Conservation (phyloP, 208 protist species). For the Wallacemonas sp. region DNA sequence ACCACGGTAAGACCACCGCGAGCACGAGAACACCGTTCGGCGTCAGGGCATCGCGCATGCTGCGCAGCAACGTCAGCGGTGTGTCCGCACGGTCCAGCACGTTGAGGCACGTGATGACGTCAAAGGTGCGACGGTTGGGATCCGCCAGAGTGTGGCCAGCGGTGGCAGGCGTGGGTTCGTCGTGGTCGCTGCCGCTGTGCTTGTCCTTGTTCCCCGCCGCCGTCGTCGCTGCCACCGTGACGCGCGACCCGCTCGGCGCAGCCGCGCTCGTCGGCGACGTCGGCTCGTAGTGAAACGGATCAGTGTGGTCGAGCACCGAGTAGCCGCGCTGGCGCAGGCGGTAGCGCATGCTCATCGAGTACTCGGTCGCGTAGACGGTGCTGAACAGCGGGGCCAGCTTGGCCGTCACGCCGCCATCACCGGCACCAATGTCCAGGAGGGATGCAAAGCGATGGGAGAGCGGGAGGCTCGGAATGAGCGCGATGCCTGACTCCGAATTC, state of each 20-base stretch:
- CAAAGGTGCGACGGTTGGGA: constrained; percentile 43
- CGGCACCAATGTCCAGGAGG: constrained; percentile 77
- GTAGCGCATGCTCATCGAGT: constrained; percentile 78
- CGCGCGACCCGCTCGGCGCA: not conserved
- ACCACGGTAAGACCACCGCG: constrained; percentile 88
- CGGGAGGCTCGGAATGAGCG: not conserved
- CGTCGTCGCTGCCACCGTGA: too few relatives aligned
- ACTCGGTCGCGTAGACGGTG: constrained; percentile 70
- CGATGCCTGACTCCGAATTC: not conserved
- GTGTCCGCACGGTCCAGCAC: constrained; percentile 82
- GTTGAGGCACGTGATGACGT: constrained; percentile 82
- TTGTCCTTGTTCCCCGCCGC: not conserved
- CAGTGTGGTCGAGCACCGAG: constrained; percentile 54
- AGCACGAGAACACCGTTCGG: constrained; percentile 65
- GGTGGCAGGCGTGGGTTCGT: not conserved
- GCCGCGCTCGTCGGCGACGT: not conserved
- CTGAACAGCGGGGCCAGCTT: constrained; percentile 57
- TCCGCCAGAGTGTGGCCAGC: not conserved
- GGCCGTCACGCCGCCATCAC: constrained; percentile 80
- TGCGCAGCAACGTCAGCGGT: constrained; percentile 55
- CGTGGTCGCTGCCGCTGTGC: constrained; percentile 9
- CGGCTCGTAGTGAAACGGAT: constrained; percentile 42
- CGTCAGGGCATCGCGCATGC: constrained; percentile 66
- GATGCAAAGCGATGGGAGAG: constrained; percentile 23
- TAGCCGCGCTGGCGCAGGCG: constrained; percentile 73